Conservation (phyloP, 2,329 filamentous ascomycete genomes). For the Diaporthe velutina region DNA sequence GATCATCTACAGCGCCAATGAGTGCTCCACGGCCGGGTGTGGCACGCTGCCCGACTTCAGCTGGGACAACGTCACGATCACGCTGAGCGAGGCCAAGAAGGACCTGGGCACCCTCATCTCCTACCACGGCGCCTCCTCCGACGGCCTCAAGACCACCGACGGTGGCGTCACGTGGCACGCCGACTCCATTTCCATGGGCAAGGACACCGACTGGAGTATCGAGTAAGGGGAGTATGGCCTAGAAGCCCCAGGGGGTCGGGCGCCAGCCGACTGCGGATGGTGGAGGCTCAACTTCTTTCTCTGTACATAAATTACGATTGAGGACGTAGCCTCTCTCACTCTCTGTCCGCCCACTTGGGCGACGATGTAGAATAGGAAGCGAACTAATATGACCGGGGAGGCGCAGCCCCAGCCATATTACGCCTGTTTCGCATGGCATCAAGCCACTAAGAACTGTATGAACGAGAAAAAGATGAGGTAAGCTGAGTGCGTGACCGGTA, state of each 20-base stretch:
- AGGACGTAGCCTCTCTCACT: not conserved
- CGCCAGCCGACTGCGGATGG: not conserved
- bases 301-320: conserved; percentile 14
- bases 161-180: conserved; percentile 35
- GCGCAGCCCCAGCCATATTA: conserved; percentile 20
- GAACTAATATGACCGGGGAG: not conserved
- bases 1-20: conserved; percentile 38
- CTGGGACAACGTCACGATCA: conserved; percentile 33
- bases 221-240: not conserved
- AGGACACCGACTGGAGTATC: conserved; percentile 23
- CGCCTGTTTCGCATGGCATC: conserved; percentile 6
- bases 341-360: not conserved
- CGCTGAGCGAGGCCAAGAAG: conserved; percentile 33
- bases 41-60: conserved; percentile 37
- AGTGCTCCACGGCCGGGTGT: conserved; percentile 31
- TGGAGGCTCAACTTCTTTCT: conserved; percentile 1
- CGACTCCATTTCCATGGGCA: conserved; percentile 29
- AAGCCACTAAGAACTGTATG: conserved; percentile 38
- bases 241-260: not conserved
- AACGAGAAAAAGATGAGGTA: conserved; percentile 18
- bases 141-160: conserved; percentile 35
- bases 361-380: not conserved
- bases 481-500: not conserved
- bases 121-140: conserved; percentile 23
- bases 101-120: conserved; percentile 23